Base-by-base conservation (phyloP, 2,329 filamentous ascomycete species). In the Pyrenophora tritici-repentis region DNA sequence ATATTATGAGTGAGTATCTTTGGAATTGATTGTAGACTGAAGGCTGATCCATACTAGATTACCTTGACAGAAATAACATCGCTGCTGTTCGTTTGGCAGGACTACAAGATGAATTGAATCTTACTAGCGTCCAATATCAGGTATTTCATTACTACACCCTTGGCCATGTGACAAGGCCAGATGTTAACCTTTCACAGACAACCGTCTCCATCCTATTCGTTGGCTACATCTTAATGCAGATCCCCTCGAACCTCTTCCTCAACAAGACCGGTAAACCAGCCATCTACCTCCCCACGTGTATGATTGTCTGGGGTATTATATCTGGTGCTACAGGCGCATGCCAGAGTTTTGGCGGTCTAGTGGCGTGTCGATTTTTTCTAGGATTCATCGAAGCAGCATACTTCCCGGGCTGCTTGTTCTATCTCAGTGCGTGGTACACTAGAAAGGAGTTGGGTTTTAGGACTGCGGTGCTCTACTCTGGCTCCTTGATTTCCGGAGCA, bases 1-100 rank as follows among this genome's bases (percentile, higher is more conserved):
- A 90, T 65, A 89, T 91, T 68, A 71, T 88, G 75, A 90, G 91
- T 73, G 91, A 89, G 70, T 88, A 14, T 24, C 26, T 17, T 18
- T 37, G 36, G 9, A 33, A 13, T 2, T 22, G 33, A 17, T 33
- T 6, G 7, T 5, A 18, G 26, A 16, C 12, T 6, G 14, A 1
- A 34, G 12, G 13, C 44, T 52, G 9, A 52, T 20, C 2, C 10
- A 3, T 26, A 1, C 0, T 8, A 52, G 49, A 52, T 42, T 45
- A 55, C 29, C 51, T 58, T 10, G 85, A 87, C 62, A 77, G 85
- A 31, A 87, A 87, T 68, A 87, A 88, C 70, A 87, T 89, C 56
- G 85, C 85, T 2, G 81, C 85, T 1, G 87, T 87, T 1, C 80
- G 83, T 17, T 77, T 89, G 35, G 71, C 73, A 12, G 86, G 86